Base-by-base conservation (phyloP, 164 flowering plant genomes). In the Echeveria elegans region DNA sequence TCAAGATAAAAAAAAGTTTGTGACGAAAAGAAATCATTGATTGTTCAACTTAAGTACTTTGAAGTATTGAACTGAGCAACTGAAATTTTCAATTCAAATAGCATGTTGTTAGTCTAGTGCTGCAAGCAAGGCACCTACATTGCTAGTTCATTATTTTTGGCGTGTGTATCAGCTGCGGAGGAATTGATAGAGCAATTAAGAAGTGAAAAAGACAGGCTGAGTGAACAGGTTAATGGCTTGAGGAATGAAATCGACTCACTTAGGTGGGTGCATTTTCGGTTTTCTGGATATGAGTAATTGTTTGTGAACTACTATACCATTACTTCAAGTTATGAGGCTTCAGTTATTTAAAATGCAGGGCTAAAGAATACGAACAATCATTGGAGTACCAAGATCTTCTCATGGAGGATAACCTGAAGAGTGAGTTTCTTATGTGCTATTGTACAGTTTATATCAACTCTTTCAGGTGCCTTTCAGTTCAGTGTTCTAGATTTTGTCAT, bases 161-260 rank as follows among this genome's bases (percentile, higher is more conserved):
- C 26, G 31, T 26, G 60, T 24, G 60, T 66, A n/a, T 72, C 84
- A 88, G 95, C 84, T 75, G 86, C 88, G 4, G 97, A 91, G 69
- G 84, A 82, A 63, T 48, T 83, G 74, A 82, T 87, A 53, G 80
- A 83, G 40, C 79, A 80, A 75, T 69, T 88, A 70, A 83, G 68
- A 73, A 76, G 69, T 76, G 91, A 87, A 74, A 86, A 79, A 59
- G 79, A 76, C 32, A 74, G 68, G 67, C 71, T 88, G 61, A 68
- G 47, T 40, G 69, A 37, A 7, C 73, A 86, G 70, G 72, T 77
- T 47, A 64, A 73, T 71, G 82, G 86, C 1, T 71, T 87, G 77
- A 76, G 72, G 62, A 73, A 45, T 66, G 86, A 84, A 75, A 43
- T 85, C 47, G 60, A 73, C 63, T 79, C 82, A 50, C 65, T 77